Base-by-base conservation (phyloP, 2,329 filamentous ascomycete genomes). In the Pezicula rhizophila region DNA sequence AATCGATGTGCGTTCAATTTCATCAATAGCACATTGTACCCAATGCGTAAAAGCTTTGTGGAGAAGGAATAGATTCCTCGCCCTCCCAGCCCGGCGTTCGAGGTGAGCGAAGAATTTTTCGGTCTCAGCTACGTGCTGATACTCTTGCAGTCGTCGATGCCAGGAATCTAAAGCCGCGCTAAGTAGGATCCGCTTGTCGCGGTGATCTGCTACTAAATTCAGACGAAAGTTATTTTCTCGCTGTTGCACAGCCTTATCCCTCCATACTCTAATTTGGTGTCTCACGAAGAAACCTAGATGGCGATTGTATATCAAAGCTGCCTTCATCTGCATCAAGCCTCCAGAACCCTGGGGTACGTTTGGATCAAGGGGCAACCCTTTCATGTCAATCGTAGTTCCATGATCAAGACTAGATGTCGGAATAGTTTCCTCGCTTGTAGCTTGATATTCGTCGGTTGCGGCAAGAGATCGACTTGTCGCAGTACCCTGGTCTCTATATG, bases 41-140 rank as follows among this genome's bases (percentile, higher is more conserved):
- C 89, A 95, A 54, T 85, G 80, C 1, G 74, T 77, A 49, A 88
- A 82, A 2, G 79, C 76, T 62, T 81, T 84, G 3, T 75, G 78
- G 49, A 85, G 65, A 6, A 89, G 71, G 57, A 81, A 85, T 10
- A 86, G 67, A 60, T 86, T 76, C 51, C 85, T 78, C 41, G 84
- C 83, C 56, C 78, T 76, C 1, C 70, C 72, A 26, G 85, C 85
- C 41, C 81, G 77, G 45, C 68, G 71, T 61, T 84, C 80, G 14
- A 83, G 67, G 43, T 74, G 72, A 15, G 69, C 69, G 55, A 76
- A 81, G 55, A 79, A 81, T 34, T 66, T 68, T 43, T 78, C 71
- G 6, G 71, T 78, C 54, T 76, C 72, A 23, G 35, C 46, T 14
- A 41, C 45, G 18, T 53, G 49, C 15, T 46, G 57, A 42, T 51